Evolutionary conservation across 805 yeast species (phyloP).

Genomic region (Metschnikowia hibisci): DNA sequence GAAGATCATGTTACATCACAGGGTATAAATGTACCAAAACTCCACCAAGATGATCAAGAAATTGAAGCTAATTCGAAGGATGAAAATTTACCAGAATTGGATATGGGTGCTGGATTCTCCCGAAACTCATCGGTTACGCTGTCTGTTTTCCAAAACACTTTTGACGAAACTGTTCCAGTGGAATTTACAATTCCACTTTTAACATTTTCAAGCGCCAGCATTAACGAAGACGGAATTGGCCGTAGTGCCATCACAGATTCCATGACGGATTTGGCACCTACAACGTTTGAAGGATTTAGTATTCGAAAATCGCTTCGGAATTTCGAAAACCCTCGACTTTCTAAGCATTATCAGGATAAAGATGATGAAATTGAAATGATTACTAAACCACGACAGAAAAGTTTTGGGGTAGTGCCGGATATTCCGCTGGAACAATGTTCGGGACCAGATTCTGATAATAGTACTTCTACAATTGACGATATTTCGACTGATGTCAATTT

Average conservation of each 20-base stretch:
- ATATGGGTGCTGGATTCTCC: conserved; percentile 1
- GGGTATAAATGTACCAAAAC: too few relatives aligned
- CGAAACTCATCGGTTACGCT: conserved; percentile 17
- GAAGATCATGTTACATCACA: too few relatives aligned
- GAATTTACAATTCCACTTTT: conserved; percentile 18
- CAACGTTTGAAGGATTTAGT: conserved; percentile 10
- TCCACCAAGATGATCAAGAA: too few relatives aligned
- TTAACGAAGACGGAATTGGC: conserved; percentile 8
- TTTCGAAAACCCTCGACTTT: conserved; percentile 16
- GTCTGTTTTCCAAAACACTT: conserved; percentile 7
- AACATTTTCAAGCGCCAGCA: conserved; percentile 9
- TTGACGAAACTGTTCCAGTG: conserved; percentile 6
- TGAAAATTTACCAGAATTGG: not conserved
- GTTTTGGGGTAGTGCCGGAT: conserved; percentile 16
- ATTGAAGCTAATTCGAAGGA: too few relatives aligned
- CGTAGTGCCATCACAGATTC: conserved; percentile 10
- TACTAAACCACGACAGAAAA: conserved; percentile 11
- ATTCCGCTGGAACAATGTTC: conserved; percentile 2
- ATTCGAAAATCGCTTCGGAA: conserved; percentile 8
- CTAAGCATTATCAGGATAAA: conserved; percentile 15
- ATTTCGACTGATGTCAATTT: not conserved
- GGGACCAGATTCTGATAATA: conserved; percentile 10
- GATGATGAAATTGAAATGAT: not conserved
- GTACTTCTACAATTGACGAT: conserved; percentile 9
- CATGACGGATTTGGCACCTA: conserved; percentile 15